Evolutionary conservation across 2,329 filamentous ascomycete genomes (phyloP), one percentile per base, ranked within the genome.

Genomic region (Xylaria sp.): DNA sequence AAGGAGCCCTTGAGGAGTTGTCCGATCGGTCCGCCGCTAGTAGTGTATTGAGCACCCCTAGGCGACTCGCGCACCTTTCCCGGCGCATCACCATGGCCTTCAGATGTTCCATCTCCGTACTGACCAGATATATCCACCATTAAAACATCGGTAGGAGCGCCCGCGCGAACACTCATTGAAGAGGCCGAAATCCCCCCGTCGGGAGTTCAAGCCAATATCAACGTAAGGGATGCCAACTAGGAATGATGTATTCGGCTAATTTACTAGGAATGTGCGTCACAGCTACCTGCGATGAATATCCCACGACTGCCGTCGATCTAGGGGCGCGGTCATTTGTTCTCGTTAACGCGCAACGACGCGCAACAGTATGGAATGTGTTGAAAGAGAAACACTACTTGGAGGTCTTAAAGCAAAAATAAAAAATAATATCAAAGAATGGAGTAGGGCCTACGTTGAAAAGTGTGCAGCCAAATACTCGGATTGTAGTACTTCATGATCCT

Each of bases 131-230:
- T 4, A 10, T 66, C n/a, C 3, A 27, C 54, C 48, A 50, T 55
- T 42, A 18, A 55, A 54, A 37, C 42, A 27, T 61, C 66, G 37
- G 60, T 37, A 44, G 51, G 23, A 12, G 40, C 21, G 32, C 32
- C 57, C 35, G 35, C 55, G 10, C 51, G 63, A 60, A 2, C 21
- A 54, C 37, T 62, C 69, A 71, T 71, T 32, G 63, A 61, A 58
- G 55, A 64, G 50, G 29, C n/a, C 40, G 16, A 8, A 10, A 16
- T 57, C 9, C 51, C 57, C 27, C 25, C 16, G 40, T 18, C 8
- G 4, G 44, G 40, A 18, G 27, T 13, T 25, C 42, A 65, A 40
- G 37, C 48, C 54, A 60, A 54, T 21, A 6, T 21, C 32, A 21
- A 55, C 3, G 18, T 27, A 4, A 16, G 3, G 29, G 37, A 55